phyloP scores from a whole-genome alignment of 1,284 basidiomycete species.

The Apiotrichum laibachii region DNA sequence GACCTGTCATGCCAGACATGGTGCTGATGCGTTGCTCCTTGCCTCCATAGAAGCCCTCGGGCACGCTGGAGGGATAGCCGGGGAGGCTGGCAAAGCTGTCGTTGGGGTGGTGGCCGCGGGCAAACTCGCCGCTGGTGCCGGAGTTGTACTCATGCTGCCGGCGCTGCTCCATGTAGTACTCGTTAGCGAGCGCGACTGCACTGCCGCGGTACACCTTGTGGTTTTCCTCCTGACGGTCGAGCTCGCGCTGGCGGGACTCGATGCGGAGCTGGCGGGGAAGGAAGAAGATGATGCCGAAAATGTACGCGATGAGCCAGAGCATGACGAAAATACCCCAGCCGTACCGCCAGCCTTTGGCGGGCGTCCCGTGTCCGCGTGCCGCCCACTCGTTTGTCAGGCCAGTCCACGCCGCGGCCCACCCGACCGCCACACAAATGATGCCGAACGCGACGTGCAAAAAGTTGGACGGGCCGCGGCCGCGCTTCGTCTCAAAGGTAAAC shows the following conservation, averaged over 20 bases:
- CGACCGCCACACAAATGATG: constrained; percentile 29
- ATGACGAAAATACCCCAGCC: constrained; percentile 38
- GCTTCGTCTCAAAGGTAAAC: constrained; percentile 22
- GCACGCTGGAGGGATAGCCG: no score
- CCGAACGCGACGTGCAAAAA: constrained; percentile 38
- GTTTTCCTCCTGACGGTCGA: constrained; percentile 8
- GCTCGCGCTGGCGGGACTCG: constrained; percentile 12
- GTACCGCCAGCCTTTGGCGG: constrained; percentile 27
- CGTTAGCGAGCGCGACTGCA: constrained; percentile 6
- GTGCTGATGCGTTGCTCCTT: no score
- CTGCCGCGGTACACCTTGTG: constrained; percentile 1
- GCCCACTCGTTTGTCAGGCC: constrained; percentile 36
- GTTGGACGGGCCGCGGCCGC: constrained; percentile 36
- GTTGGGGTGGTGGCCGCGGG: not conserved
- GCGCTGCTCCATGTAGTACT: constrained; percentile 6
- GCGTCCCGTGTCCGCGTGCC: constrained; percentile 21
- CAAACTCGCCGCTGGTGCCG: not conserved
- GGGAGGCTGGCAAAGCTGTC: no score
- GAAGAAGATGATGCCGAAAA: constrained; percentile 29
- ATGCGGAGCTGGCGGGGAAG: constrained; percentile 24
- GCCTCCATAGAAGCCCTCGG: no score
- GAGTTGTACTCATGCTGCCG: not conserved
- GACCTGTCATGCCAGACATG: no score
- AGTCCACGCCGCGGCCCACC: constrained; percentile 34
- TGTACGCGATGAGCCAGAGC: constrained; percentile 15